phyloP scores from a whole-genome alignment of 306 rosid species.

The Ammopiptanthus mongolicus region DNA sequence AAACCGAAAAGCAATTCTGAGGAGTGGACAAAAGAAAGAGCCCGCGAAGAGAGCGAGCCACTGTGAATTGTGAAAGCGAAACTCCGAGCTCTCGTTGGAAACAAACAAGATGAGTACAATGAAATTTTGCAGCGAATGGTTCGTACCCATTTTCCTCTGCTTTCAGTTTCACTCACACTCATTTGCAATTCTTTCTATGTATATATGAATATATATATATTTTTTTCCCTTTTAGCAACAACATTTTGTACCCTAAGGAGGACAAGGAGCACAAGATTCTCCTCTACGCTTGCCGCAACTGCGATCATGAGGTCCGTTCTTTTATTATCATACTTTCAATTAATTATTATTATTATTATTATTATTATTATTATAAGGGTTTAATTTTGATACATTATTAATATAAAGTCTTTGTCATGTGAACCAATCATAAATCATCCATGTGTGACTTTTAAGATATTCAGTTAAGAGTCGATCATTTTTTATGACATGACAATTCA shows the following conservation, averaged over 20 bases:
- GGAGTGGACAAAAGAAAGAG: background rate
- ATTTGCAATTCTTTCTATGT: too few species aligned
- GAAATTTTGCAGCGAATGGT: conserved; percentile 90
- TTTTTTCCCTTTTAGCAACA: conserved; percentile 27
- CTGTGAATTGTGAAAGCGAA: background rate
- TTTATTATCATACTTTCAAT: background rate
- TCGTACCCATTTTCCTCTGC: background rate
- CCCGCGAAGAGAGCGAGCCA: background rate
- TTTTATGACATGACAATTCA: too few species aligned
- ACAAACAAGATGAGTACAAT: conserved; percentile 61
- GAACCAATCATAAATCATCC: too few species aligned
- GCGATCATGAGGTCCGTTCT: conserved; percentile 71
- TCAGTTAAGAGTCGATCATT: too few species aligned
- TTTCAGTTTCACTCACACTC: background rate
- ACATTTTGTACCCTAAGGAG: conserved; percentile 75
- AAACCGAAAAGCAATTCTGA: too few species aligned
- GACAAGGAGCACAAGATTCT: conserved; percentile 62
- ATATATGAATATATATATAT: background rate
- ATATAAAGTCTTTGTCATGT: too few species aligned
- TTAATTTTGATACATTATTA: too few species aligned
- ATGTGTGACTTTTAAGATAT: too few species aligned
- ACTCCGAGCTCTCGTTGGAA: background rate
- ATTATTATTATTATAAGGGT: too few species aligned
- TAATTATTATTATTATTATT: background rate
- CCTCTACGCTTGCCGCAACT: conserved; percentile 73